Percentiles rank a stretch among this genome's conserved stretches.
phyloP scores from a whole-genome alignment of 2,329 filamentous ascomycete genomes.

The Fusarium sp. region DNA sequence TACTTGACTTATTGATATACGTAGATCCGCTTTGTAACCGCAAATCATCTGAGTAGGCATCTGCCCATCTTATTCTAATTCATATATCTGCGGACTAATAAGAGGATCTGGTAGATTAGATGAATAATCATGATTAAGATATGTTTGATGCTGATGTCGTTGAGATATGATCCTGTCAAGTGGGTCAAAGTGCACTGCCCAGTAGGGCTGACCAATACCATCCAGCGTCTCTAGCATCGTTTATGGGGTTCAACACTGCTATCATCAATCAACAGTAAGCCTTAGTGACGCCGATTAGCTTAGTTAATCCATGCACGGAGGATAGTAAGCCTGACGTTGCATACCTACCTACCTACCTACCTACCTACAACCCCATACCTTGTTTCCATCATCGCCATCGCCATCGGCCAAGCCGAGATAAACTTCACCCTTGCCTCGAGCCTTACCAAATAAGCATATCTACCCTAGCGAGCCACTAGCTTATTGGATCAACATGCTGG shows the following conservation, averaged over 20 bases:
- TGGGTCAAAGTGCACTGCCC: not conserved
- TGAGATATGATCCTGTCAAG: not conserved
- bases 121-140: not conserved
- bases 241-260: not conserved
- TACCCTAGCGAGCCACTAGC: not conserved
- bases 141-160: not conserved
- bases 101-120: not conserved
- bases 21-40: not conserved
- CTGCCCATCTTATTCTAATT: not conserved
- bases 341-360: not conserved
- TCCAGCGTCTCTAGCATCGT: not conserved
- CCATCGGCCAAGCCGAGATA: conserved; percentile 24
- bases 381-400: not conserved
- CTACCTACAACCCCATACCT: not conserved
- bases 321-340: conserved; percentile 4
- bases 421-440: not conserved
- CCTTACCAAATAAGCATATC: conserved; percentile 1
- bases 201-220: conserved; percentile 10
- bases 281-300: conserved; percentile 1
- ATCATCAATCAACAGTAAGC: not conserved
- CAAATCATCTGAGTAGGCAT: too few species aligned
- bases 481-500: conserved; percentile 4
- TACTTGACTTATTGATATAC: not conserved
- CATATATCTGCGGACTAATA: not conserved
- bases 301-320: conserved; percentile 6